Evolutionary conservation across 2,329 filamentous ascomycete genomes (phyloP).

Genomic region (Botryotinia calthae): DNA sequence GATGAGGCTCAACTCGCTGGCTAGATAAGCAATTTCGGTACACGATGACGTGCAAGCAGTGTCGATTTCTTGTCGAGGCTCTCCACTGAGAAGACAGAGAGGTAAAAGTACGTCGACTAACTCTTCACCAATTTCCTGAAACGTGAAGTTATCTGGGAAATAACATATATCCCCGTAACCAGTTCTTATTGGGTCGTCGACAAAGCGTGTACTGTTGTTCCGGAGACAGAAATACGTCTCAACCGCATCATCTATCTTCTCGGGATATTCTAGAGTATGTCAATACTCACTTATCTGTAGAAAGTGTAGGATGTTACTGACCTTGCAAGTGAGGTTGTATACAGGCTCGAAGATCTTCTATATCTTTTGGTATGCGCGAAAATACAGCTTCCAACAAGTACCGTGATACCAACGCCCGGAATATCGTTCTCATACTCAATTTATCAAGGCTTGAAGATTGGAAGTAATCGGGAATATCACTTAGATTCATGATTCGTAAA

Average conservation of each 20-base stretch:
- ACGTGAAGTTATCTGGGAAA: background rate
- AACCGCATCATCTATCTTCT: background rate
- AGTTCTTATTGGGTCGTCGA: background rate
- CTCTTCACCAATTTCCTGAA: background rate
- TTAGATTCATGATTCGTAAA: background rate
- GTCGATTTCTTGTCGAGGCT: background rate
- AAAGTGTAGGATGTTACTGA: background rate
- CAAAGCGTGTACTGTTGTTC: background rate
- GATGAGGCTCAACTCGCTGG: background rate
- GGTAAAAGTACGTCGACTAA: background rate
- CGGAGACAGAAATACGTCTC: background rate
- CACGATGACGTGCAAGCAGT: background rate
- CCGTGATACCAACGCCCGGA: background rate
- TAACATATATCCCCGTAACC: background rate
- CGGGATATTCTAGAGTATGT: background rate
- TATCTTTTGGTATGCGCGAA: background rate
- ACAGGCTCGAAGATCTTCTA: background rate
- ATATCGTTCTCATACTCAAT: background rate
- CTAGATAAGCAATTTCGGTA: background rate
- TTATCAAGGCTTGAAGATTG: background rate
- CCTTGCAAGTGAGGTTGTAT: background rate
- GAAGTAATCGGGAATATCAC: background rate
- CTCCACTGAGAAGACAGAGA: background rate
- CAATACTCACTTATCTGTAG: background rate
- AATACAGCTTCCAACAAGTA: background rate